Base-by-base conservation (phyloP, 306 rosid species). In the Prinsepia uniflora region DNA sequence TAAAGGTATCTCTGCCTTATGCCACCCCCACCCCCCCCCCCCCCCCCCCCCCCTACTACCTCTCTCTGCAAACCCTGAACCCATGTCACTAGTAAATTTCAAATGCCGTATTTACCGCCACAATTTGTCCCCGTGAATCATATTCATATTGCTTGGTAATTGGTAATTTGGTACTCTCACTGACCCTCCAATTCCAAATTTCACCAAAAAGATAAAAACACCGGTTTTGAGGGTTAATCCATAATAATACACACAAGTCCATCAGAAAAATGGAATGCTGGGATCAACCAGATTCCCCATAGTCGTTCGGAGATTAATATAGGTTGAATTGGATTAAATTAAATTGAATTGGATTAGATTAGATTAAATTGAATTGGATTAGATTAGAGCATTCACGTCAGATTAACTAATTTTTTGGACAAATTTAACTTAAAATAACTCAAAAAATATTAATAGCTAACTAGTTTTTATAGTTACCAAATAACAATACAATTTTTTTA, bases 81-180 rank as follows among this genome's bases (percentile, higher is more conserved):
- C 57, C 47, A 9, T 24, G 56, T 70, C 67, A 65, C 60, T 46
- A 75, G 76, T 68, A 75, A 57, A 56, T 64, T 73, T 76, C 66
- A 64, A 66, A 70, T 19, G 39, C 65, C 10, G 61, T 54, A 72
- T 20, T n/a, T 67, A 67, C 68, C 46, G 49, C 64, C 72, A 67
- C 36, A 2, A 1, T 30, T 30, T 30, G 3, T 30, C 3, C 36
- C 4, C 36, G 36, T 30, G 41, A 64, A 55, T 8, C 11, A 52
- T 2, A n/a, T 52, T 55, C 69, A 69, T 70, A 36, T 53, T 73
- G 79, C 79, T 59, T 63, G 81, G 84, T 75, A 81, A 56, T 76
- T 63, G 79, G 84, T 75, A 81, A 81, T 48, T 76, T 63, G 79
- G 84, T 75, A 81, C 57, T 63, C 42, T 18, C 75, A 63, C 30